Evolutionary conservation across 2,329 filamentous ascomycete genomes (phyloP).

Genomic region (Cladosporium sp.): DNA sequence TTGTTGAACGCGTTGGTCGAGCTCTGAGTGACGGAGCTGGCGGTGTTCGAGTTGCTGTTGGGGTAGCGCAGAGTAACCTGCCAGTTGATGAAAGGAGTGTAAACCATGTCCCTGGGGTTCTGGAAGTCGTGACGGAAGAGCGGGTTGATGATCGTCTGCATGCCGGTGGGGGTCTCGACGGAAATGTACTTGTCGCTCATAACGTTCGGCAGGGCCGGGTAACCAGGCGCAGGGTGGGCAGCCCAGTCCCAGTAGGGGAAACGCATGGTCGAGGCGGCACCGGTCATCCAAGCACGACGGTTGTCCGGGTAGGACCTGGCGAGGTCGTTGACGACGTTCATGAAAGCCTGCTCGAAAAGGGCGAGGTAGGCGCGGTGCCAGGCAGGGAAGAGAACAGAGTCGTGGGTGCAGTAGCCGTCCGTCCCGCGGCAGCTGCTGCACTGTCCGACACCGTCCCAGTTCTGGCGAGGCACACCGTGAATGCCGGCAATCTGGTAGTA

Average conservation of each 20-base stretch:
- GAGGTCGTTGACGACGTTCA: slow-evolving; percentile 23
- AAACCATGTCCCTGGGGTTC: slow-evolving; percentile 21
- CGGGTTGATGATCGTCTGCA: slow-evolving; percentile 14
- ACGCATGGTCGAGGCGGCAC: slow-evolving; percentile 22
- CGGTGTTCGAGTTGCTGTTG: slow-evolving; percentile 19
- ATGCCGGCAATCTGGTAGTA: slow-evolving; percentile 26
- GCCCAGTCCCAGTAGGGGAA: slow-evolving; percentile 28
- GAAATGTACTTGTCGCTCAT: slow-evolving; percentile 21
- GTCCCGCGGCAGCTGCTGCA: slow-evolving; percentile 23
- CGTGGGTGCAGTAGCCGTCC: slow-evolving; percentile 32
- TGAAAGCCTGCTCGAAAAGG: slow-evolving; percentile 29
- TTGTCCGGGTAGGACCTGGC: slow-evolving; percentile 21
- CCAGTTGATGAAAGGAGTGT: slow-evolving; percentile 27
- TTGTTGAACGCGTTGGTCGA: slow-evolving; percentile 22
- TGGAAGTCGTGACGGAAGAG: slow-evolving; percentile 16
- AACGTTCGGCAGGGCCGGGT: slow-evolving; percentile 19
- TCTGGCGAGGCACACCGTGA: slow-evolving; percentile 27
- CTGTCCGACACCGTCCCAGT: slow-evolving; percentile 25
- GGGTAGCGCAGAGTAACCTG: slow-evolving; percentile 27
- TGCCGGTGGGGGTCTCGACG: slow-evolving; percentile 16
- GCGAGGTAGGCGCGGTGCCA: slow-evolving; percentile 31
- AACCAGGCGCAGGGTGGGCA: slow-evolving; percentile 16
- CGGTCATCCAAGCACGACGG: slow-evolving; percentile 18
- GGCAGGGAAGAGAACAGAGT: slow-evolving; percentile 28
- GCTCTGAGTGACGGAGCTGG: slow-evolving; percentile 16